Evolutionary conservation across 225 moss, liverwort and hornwort genomes (phyloP).

Genomic region (Neckera pumila): DNA sequence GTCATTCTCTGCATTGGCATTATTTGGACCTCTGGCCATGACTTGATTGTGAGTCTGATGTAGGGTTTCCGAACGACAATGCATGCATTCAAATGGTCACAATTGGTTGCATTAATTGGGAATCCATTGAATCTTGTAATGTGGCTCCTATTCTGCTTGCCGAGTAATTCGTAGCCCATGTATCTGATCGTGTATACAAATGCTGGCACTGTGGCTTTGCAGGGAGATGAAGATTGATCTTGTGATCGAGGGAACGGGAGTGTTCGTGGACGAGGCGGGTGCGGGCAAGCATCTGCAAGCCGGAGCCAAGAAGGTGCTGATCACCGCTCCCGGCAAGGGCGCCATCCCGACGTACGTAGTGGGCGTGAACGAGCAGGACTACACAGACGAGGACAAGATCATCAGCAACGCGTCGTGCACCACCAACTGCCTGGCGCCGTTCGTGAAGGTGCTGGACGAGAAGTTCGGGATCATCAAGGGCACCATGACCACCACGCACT

Average conservation of each 20-base stretch:
- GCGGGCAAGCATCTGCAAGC: slow-evolving; percentile 83
- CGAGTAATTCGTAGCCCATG: background rate
- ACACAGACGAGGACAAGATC: slow-evolving; percentile 45
- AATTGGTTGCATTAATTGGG: too few species aligned
- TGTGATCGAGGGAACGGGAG: slow-evolving; percentile 89
- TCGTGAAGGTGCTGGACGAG: slow-evolving; percentile 92
- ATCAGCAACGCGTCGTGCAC: slow-evolving; percentile 97
- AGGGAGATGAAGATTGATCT: slow-evolving; percentile 62
- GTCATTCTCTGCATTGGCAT: too few species aligned
- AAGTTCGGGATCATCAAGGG: slow-evolving; percentile 97
- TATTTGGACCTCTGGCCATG: background rate
- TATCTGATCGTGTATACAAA: background rate
- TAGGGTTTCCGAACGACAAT: background rate
- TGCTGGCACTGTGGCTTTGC: background rate
- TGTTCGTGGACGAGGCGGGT: slow-evolving; percentile 82
- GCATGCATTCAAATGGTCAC: background rate
- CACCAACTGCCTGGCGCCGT: slow-evolving; percentile 90
- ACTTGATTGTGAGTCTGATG: background rate
- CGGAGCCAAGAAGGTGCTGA: slow-evolving; percentile 92
- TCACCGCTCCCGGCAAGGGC: slow-evolving; percentile 94
- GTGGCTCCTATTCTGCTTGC: background rate
- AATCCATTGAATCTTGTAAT: background rate
- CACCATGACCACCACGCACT: slow-evolving; percentile 93
- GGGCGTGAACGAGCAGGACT: slow-evolving; percentile 82
- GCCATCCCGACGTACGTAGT: slow-evolving; percentile 85